These are phyloP conservation scores for Hypoxylon lenormandii DNA, from an alignment of 495 filamentous ascomycete species.

Conservation along the genomic window DNA sequence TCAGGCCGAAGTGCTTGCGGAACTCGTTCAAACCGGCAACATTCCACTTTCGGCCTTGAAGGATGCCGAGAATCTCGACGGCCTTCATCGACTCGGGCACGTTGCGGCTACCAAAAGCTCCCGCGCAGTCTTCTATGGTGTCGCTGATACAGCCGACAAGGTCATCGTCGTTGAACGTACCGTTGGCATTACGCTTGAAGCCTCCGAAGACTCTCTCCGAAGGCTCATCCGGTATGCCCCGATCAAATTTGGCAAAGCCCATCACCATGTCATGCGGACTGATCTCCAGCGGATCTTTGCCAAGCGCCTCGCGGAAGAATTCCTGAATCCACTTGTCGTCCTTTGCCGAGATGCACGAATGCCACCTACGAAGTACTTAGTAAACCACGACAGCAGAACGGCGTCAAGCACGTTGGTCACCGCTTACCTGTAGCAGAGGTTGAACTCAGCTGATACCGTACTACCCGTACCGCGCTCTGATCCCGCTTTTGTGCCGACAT, in stretches of 20 bases:
- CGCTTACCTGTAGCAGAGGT: conserved; percentile 58
- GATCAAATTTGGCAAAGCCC: conserved; percentile 71
- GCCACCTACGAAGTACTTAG: conserved; percentile 64
- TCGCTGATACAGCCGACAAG: conserved; percentile 74
- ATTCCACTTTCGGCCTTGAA: conserved; percentile 85
- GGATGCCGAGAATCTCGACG: conserved; percentile 86
- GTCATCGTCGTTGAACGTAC: conserved; percentile 73
- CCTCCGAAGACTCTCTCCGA: conserved; percentile 72
- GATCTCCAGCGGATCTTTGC: conserved; percentile 66
- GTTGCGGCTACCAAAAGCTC: conserved; percentile 76
- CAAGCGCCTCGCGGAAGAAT: conserved; percentile 73
- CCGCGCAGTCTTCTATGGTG: conserved; percentile 73
- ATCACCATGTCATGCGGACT: conserved; percentile 67
- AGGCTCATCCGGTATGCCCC: conserved; percentile 70
- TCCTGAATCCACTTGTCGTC: conserved; percentile 81
- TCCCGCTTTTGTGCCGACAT: conserved; percentile 57
- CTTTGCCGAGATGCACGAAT: conserved; percentile 76
- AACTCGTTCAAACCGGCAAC: conserved; percentile 88
- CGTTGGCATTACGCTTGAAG: conserved; percentile 69
- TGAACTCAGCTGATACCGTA: conserved; percentile 78
- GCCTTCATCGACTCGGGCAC: conserved; percentile 78
- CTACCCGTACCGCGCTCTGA: conserved; percentile 74
- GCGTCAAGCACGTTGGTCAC: neutral
- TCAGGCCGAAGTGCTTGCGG: conserved; percentile 80
- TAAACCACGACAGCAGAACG: conserved; percentile 19